Conservation (phyloP, 106 monocot genomes). For the Acorus calamus region DNA sequence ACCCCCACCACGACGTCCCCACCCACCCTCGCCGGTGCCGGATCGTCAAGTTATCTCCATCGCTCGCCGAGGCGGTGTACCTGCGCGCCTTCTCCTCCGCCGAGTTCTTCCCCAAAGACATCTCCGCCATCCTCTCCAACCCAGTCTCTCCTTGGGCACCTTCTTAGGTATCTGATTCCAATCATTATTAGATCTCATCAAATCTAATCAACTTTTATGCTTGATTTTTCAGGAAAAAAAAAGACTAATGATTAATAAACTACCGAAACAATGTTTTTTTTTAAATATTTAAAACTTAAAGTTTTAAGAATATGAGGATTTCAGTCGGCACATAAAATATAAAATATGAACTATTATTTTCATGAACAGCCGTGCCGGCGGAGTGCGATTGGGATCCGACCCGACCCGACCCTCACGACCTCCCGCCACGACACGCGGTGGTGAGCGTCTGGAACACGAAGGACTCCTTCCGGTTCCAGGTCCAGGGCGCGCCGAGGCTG, state of each 20-base stretch:
- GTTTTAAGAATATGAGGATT: too few species aligned
- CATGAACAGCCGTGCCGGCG: too few species aligned
- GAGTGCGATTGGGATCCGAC: not conserved
- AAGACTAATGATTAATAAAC: too few species aligned
- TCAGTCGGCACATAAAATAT: too few species aligned
- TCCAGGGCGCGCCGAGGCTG: constrained; percentile 16
- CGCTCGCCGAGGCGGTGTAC: constrained; percentile 29
- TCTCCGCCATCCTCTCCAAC: constrained; percentile 28
- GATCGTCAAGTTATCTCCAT: constrained; percentile 30
- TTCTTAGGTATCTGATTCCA: constrained; percentile 23
- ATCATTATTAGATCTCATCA: too few species aligned
- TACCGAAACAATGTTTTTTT: too few species aligned
- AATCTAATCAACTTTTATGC: too few species aligned
- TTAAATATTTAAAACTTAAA: too few species aligned
- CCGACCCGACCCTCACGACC: not conserved
- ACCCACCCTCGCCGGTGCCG: not conserved
- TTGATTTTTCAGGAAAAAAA: too few species aligned
- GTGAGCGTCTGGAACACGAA: constrained; percentile 42
- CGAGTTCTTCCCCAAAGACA: constrained; percentile 50
- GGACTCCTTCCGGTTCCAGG: constrained; percentile 14
- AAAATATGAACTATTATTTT: too few species aligned
- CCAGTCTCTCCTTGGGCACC: constrained; percentile 39
- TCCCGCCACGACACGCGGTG: constrained; percentile 30
- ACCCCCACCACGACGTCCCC: constrained; percentile 27
- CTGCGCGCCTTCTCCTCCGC: constrained; percentile 16